Evolutionary conservation across 352 stramenopile species (phyloP), one percentile per base, ranked within the genome.

Genomic region (Phytophthora kernoviae): DNA sequence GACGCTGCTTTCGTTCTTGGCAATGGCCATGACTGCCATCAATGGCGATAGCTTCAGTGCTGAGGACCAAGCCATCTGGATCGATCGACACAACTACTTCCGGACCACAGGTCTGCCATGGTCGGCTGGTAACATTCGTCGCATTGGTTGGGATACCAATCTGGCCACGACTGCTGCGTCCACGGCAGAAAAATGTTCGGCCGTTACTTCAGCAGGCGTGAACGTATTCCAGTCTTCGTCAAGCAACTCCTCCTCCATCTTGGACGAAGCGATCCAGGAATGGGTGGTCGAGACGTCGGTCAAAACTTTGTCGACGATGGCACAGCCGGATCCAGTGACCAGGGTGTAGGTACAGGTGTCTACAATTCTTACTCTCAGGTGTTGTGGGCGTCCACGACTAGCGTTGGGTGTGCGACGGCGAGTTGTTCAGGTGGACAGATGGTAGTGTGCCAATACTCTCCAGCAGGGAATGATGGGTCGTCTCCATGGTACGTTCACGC

Each of bases 311-410:
- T 51, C 62, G 41, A 77, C 54, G 26, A 55, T 91, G 54, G 55
- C 58, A 5, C 72, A 79, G 20, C 79, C 2, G 69, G 75, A 27
- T 50, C 45, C n/a, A 66, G 39, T 2, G 81, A 73, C 11, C 58
- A 81, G 9, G 50, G 64, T 0, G 78, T 91, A 26, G 81, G 81
- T 30, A 57, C 55, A 7, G 76, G 78, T 43, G 57, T 77, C n/a
- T 89, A 91, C 62, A 88, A 83, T 62, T 80, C 81, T 55, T 91
- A 91, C 62, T 91, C 81, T 32, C 81, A 89, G 68, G 62, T 88
- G 50, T 57, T 91, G 10, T 91, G 81, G 81, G 59, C 79, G 4
- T 43, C 66, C 20, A 89, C 81, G 32, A 76, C 65, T 62, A 62
- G 79, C 40, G 79, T 91, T 6, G 81, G 81, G 27, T 91, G 81